Conservation (phyloP, 2,329 filamentous ascomycete species). For the Fusarium piperis region DNA sequence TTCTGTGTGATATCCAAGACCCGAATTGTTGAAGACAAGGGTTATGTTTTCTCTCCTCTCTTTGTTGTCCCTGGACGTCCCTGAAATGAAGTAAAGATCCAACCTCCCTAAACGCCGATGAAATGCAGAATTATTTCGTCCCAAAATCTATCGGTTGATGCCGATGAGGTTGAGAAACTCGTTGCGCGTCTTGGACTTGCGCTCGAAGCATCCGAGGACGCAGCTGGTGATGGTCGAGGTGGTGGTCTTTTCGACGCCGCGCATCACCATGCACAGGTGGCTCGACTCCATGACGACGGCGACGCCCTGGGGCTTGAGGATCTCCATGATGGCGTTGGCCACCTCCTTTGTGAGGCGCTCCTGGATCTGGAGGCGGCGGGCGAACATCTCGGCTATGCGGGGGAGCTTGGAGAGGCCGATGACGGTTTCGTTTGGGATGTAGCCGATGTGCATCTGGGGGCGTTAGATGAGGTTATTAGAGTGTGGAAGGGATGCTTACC, state of each 20-base stretch:
- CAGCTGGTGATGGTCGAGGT: constrained; percentile 94
- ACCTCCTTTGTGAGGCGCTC: constrained; percentile 97
- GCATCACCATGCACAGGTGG: constrained; percentile 99
- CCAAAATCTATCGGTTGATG: constrained; percentile 56
- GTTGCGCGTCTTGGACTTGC: constrained; percentile 91
- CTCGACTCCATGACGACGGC: constrained; percentile 97
- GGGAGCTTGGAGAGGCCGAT: constrained; percentile 96
- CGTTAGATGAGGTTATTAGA: neutral
- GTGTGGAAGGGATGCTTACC: constrained; percentile 57
- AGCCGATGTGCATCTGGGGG: constrained; percentile 94
- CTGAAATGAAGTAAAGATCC: constrained; percentile 14
- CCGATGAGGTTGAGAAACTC: constrained; percentile 88
- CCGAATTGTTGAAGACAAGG: constrained; percentile 47
- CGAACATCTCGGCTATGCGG: constrained; percentile 97
- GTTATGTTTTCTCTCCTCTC: constrained; percentile 28
- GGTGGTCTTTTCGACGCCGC: constrained; percentile 92
- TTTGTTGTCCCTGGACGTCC: constrained; percentile 24
- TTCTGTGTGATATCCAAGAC: constrained; percentile 25
- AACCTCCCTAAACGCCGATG: constrained; percentile 19
- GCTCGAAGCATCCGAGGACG: constrained; percentile 95
- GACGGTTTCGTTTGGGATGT: constrained; percentile 91
- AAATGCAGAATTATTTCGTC: constrained; percentile 23
- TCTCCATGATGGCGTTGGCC: constrained; percentile 90
- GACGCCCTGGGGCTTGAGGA: constrained; percentile 92
- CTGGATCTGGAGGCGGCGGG: constrained; percentile 91